Evolutionary conservation across 495 filamentous ascomycete genomes (phyloP), one percentile per base, ranked within the genome.

Genomic region (Neurospora sp.): DNA sequence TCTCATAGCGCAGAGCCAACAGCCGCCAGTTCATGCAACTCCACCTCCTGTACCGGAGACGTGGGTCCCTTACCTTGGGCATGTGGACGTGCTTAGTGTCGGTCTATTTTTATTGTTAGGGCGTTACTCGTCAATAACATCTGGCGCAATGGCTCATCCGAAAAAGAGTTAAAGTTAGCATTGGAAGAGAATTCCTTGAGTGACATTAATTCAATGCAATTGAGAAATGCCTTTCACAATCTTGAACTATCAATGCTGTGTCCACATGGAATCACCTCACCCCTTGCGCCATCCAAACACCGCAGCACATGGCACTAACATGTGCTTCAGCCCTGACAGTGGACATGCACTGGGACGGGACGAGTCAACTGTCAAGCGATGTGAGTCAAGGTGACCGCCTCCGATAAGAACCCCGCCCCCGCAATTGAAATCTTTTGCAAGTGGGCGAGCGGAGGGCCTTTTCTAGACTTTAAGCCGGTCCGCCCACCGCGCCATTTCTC

Each of bases 381-480:
- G 20, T 61, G 53, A 61, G 53, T 61, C 53, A 61, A 31, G 53
- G 14, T 61, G 22, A 12, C 53, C 20, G 53, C 53, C 53, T 61
- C 5, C 53, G 53, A 61, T 61, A 61, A 61, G 53, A 35, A 27
- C 73, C 73, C 73, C 73, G 68, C 71, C 73, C 73, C 73, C 73
- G 71, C 73, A 69, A 61, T 37, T 73, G 71, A 73, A 74, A 73
- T 73, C 72, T 74, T 70, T 68, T 73, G n/a, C 70, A 38, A 22
- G 44, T 16, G 61, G 41, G 22, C 40, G 40, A 73, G 27, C 27
- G 27, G 27, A 31, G 69, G 45, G 40, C 35, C 38, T 40, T 72
- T 61, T 61, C 53, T 61, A 59, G 48, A 59, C 22, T 59, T 53
- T 35, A 61, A 61, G 53, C 53, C 53, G 53, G 53, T 35, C 53